Conservation (phyloP, 2,329 filamentous ascomycete genomes). For the Aspergillus ruber region DNA sequence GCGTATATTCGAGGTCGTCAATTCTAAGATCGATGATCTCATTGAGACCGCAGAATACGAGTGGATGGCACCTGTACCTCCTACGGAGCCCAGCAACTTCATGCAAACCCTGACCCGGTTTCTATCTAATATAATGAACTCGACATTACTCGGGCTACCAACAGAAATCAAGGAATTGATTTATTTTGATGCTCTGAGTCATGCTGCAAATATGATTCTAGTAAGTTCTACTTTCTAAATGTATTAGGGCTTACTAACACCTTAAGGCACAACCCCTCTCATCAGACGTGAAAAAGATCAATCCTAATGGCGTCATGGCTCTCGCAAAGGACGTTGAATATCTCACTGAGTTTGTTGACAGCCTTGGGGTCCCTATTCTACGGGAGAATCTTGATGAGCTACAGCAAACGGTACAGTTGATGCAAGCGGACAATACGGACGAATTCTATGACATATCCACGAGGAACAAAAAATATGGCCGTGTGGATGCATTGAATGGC, state of each 20-base stretch:
- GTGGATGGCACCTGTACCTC: conserved; percentile 61
- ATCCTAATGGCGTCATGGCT: conserved; percentile 73
- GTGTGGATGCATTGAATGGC: conserved; percentile 86
- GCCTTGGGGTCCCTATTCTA: conserved; percentile 80
- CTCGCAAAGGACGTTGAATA: conserved; percentile 79
- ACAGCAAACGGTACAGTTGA: conserved; percentile 82
- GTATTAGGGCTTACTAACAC: conserved; percentile 3
- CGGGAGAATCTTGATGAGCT: conserved; percentile 86
- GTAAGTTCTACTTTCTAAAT: conserved; percentile 40
- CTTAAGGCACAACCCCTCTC: conserved; percentile 68
- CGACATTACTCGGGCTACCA: conserved; percentile 84
- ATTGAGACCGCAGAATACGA: conserved; percentile 97
- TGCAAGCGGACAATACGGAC: conserved; percentile 82
- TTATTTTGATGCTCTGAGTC: conserved; percentile 91
- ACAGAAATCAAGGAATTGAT: conserved; percentile 95
- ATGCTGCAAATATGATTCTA: conserved; percentile 80
- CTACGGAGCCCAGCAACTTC: conserved; percentile 77
- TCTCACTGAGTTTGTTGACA: conserved; percentile 77
- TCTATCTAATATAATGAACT: conserved; percentile 92
- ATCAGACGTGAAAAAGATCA: conserved; percentile 74
- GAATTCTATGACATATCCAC: conserved; percentile 93
- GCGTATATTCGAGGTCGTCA: conserved; percentile 95
- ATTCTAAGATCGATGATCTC: conserved; percentile 96
- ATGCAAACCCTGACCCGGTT: conserved; percentile 94
- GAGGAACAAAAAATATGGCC: conserved; percentile 86